Evolutionary conservation across 2,329 filamentous ascomycete genomes (phyloP).

Genomic region (Exophiala dermatitidis): DNA sequence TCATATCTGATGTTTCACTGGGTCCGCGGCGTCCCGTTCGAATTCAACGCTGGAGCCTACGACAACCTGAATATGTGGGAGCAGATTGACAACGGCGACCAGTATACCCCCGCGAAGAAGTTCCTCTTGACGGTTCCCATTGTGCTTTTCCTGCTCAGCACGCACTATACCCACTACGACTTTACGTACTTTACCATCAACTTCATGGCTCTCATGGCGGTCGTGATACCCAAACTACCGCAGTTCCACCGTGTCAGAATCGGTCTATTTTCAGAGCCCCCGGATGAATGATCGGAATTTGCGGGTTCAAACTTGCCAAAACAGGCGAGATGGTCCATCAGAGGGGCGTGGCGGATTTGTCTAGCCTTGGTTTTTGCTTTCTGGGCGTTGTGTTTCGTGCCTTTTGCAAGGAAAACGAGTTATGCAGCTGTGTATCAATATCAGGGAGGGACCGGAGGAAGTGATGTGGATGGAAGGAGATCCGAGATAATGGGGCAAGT

Average conservation of each 20-base stretch:
- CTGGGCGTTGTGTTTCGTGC: no score
- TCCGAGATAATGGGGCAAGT: no score
- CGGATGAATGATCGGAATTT: constrained; percentile 46
- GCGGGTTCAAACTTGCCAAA: not conserved
- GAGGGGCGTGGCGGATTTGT: no score
- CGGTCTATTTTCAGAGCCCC: constrained; percentile 62
- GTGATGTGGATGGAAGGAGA: no score
- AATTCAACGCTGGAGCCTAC: constrained; percentile 97
- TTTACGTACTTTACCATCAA: constrained; percentile 96
- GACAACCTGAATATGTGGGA: constrained; percentile 99
- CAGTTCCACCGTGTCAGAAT: constrained; percentile 74
- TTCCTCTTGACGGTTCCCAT: constrained; percentile 93
- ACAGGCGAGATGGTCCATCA: not conserved
- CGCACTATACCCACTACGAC: constrained; percentile 98
- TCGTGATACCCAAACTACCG: constrained; percentile 93
- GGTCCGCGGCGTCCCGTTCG: constrained; percentile 94
- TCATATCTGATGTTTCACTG: constrained; percentile 99
- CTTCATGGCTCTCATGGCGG: constrained; percentile 81
- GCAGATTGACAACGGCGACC: constrained; percentile 97
- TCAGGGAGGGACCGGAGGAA: no score
- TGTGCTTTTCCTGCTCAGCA: constrained; percentile 88
- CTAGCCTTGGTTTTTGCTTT: no score
- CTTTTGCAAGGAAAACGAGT: no score
- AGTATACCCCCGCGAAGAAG: constrained; percentile 98
- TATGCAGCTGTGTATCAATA: no score